These are phyloP conservation scores for Urtica urens DNA, from an alignment of 306 rosid genomes.

Conservation along the genomic window DNA sequence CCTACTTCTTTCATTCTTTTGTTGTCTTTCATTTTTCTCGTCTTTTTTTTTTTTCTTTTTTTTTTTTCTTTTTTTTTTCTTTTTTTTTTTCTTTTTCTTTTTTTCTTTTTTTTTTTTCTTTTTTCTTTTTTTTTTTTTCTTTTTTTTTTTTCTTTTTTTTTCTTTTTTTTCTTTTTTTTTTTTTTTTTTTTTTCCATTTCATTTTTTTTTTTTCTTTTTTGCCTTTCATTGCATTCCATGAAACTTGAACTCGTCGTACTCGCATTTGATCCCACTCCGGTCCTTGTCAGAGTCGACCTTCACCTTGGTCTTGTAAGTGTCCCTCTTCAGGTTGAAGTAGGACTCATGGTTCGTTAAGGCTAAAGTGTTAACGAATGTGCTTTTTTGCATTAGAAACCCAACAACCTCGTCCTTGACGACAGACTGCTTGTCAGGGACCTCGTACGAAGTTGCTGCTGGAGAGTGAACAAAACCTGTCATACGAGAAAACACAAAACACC, in stretches of 20 bases:
- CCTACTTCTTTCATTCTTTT: slow-evolving; percentile 43
- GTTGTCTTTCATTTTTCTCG: slow-evolving; percentile 55
- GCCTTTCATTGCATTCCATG: slow-evolving; percentile 89
- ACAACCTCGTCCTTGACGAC: too few relatives aligned
- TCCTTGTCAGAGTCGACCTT: too few relatives aligned
- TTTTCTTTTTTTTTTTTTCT: slow-evolving; percentile 87
- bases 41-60: slow-evolving; percentile 69
- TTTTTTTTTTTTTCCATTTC: slow-evolving; percentile 79
- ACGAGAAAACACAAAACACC: too few relatives aligned
- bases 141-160: slow-evolving; percentile 78
- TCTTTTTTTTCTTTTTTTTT: slow-evolving; percentile 81
- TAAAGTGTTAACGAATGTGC: too few relatives aligned
- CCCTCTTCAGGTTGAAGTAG: too few relatives aligned
- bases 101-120: slow-evolving; percentile 76
- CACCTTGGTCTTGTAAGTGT: too few relatives aligned
- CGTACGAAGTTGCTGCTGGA: too few relatives aligned
- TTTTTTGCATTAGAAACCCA: too few relatives aligned
- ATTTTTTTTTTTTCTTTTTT: slow-evolving; percentile 84
- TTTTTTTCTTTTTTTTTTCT: slow-evolving; percentile 76
- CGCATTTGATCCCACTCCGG: slow-evolving; percentile 94
- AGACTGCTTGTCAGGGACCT: too few relatives aligned
- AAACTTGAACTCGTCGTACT: slow-evolving; percentile 71
- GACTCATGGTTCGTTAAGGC: too few relatives aligned
- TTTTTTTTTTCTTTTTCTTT: slow-evolving; percentile 88
- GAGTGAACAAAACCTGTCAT: too few relatives aligned